Conservation (phyloP, 208 protist genomes). For the Trypanosoma scelopori region DNA sequence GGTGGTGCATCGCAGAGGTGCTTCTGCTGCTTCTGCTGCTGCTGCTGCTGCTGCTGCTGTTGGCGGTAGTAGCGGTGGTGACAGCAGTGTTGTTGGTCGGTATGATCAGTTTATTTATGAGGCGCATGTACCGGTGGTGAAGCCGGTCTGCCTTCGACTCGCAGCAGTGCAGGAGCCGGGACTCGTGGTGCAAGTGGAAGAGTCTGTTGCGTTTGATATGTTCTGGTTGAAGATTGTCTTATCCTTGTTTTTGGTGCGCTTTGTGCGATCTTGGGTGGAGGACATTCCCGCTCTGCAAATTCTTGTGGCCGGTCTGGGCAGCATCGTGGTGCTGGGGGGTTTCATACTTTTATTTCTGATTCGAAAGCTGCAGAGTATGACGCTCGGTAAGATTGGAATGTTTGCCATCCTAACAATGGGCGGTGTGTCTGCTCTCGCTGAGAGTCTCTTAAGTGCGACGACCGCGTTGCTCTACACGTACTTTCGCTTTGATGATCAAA, state of each 20-base stretch:
- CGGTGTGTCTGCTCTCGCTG: constrained; percentile 46
- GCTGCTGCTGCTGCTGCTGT: no score
- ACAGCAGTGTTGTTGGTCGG: no score
- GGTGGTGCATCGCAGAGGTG: constrained; percentile 4
- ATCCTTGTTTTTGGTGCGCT: constrained; percentile 28
- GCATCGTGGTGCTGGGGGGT: constrained; percentile 39
- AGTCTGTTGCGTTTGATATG: constrained; percentile 38
- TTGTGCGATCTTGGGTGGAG: constrained; percentile 43
- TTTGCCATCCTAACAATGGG: constrained; percentile 43
- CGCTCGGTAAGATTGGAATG: constrained; percentile 52
- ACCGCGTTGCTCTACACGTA: constrained; percentile 18
- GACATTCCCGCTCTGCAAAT: constrained; percentile 44
- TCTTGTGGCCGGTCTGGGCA: constrained; percentile 43
- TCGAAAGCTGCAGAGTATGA: constrained; percentile 53
- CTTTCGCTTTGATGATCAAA: constrained; percentile 9
- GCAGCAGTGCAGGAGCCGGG: constrained; percentile 1
- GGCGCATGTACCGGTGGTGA: constrained; percentile 11
- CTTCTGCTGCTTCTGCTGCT: no score
- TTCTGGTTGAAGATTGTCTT: constrained; percentile 55
- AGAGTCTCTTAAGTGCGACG: constrained; percentile 34
- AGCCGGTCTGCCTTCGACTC: constrained; percentile 28
- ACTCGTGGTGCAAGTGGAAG: constrained; percentile 36
- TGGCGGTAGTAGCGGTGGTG: background rate
- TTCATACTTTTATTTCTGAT: constrained; percentile 46
- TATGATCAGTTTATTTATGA: constrained; percentile 18